Percentiles rank a stretch among this genome's conserved stretches.
phyloP scores from a whole-genome alignment of 441 rosid genomes.

The Raphanus hybrid region DNA sequence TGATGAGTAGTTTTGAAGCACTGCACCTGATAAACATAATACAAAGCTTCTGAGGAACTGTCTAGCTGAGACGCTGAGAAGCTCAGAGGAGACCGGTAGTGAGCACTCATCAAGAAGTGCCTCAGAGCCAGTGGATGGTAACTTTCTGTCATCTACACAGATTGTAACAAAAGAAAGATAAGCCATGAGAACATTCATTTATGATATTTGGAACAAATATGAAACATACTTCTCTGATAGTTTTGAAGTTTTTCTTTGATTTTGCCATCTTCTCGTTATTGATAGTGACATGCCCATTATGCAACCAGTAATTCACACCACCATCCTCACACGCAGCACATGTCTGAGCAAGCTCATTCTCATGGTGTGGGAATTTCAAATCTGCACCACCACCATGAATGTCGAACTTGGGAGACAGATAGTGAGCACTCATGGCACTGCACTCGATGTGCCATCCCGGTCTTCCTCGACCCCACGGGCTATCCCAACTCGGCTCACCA shows the following conservation, averaged over 20 bases:
- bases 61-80: constrained; percentile 69
- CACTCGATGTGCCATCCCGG: constrained; percentile 99
- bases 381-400: constrained; percentile 97
- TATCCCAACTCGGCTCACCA: constrained; percentile 87
- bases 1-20: too few species aligned
- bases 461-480: constrained; percentile 94
- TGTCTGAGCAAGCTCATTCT: constrained; percentile 91
- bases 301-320: constrained; percentile 78
- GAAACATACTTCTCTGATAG: constrained; percentile 54
- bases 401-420: constrained; percentile 73
- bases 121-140: constrained; percentile 65
- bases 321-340: constrained; percentile 76
- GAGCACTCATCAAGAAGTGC: constrained; percentile 81
- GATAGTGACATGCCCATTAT: constrained; percentile 86
- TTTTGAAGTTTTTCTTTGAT: constrained; percentile 74
- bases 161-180: too few species aligned
- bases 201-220: too few species aligned
- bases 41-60: constrained; percentile 69
- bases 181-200: too few species aligned
- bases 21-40: constrained; percentile 70
- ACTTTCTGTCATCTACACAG: too few species aligned
- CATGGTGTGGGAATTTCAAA: constrained; percentile 91
- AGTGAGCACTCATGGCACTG: constrained; percentile 94
- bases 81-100: constrained; percentile 87
- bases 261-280: constrained; percentile 91